Base-by-base conservation (phyloP, 306 rosid genomes). In the Cajanus cajan region DNA sequence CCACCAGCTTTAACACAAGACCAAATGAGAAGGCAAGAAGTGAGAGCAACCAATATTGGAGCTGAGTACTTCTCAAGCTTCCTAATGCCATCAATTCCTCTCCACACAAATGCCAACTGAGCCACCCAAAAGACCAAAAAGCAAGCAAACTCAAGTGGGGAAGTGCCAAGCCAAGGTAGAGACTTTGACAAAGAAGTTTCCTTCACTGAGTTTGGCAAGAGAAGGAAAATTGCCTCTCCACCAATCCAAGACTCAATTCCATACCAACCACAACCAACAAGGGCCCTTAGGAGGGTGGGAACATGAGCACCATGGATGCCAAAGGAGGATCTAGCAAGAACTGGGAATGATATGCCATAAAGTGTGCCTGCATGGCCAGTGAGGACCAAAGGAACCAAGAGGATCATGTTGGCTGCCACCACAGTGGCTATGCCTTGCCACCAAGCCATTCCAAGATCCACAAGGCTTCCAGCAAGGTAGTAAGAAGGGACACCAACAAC, bases 201-300 rank as follows among this genome's bases (percentile, higher is more conserved):
- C 70, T 88, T 90, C 0, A 90, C 12, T 66, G 83, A 74, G 13
- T 85, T 80, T 24, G 97, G 97, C 8, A 94, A 37, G 11, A 94
- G 92, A 52, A 94, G 85, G 71, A 85, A 94, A 24, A 94, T 92
- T 0, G 97, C 96, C n/a, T 92, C 95, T 0, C 98, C 97, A 14
- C 97, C 95, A 6, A 94, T 94, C 98, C 98, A 92, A 1, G 97
- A 88, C 74, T 94, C 98, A 71, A 94, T 94, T 2, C 98, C 98
- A 58, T 92, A 94, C 97, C 98, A 94, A 63, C 98, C 98, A 79
- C 98, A 92, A n/a, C 97, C 98, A 43, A 94, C 85, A 0, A 92
- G 43, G 12, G 97, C 97, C 28, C 98, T 82, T 1, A 94, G 79
- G 2, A 94, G 92, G 2, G 97, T 90, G 4, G 97, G 97, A 18